phyloP scores from a whole-genome alignment of 495 filamentous ascomycete genomes.

The Neurospora discreta region DNA sequence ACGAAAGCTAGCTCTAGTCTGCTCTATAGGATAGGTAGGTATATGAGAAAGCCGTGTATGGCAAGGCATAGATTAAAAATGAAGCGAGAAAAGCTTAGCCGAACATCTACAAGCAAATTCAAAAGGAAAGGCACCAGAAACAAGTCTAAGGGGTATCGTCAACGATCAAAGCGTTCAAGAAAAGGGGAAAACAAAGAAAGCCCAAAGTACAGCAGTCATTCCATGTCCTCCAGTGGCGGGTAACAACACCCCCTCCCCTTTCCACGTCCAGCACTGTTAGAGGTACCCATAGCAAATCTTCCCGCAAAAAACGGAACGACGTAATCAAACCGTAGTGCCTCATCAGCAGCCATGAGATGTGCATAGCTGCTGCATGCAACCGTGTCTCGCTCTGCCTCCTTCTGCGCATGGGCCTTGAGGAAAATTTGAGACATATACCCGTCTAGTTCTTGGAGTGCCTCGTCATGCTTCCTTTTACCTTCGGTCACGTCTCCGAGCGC shows the following conservation, averaged over 20 bases:
- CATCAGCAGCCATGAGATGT: background rate
- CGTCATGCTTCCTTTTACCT: background rate
- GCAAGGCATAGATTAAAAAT: background rate
- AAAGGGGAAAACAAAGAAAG: background rate
- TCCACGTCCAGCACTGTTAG: background rate
- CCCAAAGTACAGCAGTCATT: background rate
- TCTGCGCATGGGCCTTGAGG: background rate
- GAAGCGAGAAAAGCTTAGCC: too few relatives aligned
- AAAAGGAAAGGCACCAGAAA: too few relatives aligned
- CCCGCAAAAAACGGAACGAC: background rate
- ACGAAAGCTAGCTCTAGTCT: background rate
- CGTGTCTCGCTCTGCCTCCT: background rate
- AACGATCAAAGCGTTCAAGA: background rate
- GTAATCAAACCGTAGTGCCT: background rate
- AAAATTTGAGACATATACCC: background rate
- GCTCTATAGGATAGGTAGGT: background rate
- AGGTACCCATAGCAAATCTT: background rate
- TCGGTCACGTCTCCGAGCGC: background rate
- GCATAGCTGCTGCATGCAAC: background rate
- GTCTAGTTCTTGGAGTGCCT: background rate
- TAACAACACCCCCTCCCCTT: background rate
- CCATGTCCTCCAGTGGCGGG: background rate
- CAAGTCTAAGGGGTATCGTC: background rate
- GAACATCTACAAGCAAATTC: too few relatives aligned
- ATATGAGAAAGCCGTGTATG: background rate